These are phyloP conservation scores for Endocarpon pusillum DNA, from an alignment of 495 filamentous ascomycete genomes.

Conservation along the genomic window DNA sequence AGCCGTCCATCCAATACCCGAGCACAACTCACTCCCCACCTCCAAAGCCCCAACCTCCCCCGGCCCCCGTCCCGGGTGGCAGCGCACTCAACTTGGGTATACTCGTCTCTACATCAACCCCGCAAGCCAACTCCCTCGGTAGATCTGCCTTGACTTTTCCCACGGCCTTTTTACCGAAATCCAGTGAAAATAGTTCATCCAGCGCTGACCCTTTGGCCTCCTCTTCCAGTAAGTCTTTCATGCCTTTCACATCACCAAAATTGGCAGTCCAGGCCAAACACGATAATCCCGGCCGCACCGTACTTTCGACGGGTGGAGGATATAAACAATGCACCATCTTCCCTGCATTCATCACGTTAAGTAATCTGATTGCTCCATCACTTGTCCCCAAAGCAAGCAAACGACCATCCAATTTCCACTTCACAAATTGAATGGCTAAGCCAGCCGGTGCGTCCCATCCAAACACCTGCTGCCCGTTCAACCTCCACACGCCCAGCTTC, in stretches of 20 bases:
- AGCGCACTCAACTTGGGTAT: conserved; percentile 65
- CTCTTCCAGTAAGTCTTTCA: conserved; percentile 25
- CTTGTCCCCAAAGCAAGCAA: too few species aligned
- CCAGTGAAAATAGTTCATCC: conserved; percentile 26
- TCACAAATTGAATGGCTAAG: too few species aligned
- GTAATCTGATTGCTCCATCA: conserved; percentile 33
- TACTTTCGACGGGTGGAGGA: too few species aligned
- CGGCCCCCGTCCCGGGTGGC: conserved; percentile 34
- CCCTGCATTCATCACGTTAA: conserved; percentile 75
- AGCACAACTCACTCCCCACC: background rate
- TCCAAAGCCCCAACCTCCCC: conserved; percentile 16
- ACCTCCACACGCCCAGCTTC: conserved; percentile 42
- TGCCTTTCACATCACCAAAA: conserved; percentile 36
- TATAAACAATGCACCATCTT: too few species aligned
- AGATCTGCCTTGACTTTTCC: conserved; percentile 44
- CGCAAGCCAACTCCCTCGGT: conserved; percentile 59
- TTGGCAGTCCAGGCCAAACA: conserved; percentile 63
- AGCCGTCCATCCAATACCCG: conserved; percentile 3
- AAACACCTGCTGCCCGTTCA: conserved; percentile 55
- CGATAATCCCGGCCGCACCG: conserved; percentile 31
- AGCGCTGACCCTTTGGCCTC: conserved; percentile 22
- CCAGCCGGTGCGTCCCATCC: too few species aligned
- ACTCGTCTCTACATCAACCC: conserved; percentile 62
- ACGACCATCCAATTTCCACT: too few species aligned
- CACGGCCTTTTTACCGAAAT: too few species aligned